Percentiles rank a stretch among this genome's conserved stretches.
phyloP scores from a whole-genome alignment of 257 asterid genomes.

The Salvia splendens region DNA sequence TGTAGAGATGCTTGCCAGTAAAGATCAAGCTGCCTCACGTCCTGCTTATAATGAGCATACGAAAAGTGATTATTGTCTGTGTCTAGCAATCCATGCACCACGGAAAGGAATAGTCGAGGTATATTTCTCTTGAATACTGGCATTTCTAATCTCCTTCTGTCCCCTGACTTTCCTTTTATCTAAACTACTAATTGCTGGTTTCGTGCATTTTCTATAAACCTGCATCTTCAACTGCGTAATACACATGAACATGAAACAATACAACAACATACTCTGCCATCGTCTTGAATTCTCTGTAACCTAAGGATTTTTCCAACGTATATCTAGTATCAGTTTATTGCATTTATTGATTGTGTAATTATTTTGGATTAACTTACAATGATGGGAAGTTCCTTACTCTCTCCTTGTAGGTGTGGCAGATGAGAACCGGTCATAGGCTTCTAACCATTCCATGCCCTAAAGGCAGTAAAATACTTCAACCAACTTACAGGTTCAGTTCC shows the following conservation, averaged over 20 bases:
- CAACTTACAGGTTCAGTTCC: constrained; percentile 80
- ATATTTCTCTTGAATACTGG: constrained; percentile 25
- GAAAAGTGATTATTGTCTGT: constrained; percentile 85
- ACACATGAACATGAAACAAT: background rate
- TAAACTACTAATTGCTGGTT: background rate
- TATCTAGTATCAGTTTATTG: background rate
- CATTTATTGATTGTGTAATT: constrained; percentile 15
- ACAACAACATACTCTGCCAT: background rate
- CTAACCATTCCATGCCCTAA: constrained; percentile 82
- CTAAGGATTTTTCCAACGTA: background rate
- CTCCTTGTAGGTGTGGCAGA: constrained; percentile 84
- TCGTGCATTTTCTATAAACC: background rate
- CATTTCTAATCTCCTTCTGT: background rate
- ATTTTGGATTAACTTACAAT: constrained; percentile 9
- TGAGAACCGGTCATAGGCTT: constrained; percentile 94
- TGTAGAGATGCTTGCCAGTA: constrained; percentile 84
- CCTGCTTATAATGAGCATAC: constrained; percentile 43
- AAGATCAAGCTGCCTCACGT: constrained; percentile 44
- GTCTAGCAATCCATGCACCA: constrained; percentile 97
- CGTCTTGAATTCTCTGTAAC: background rate
- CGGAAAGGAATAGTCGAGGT: constrained; percentile 97
- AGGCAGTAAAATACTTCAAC: constrained; percentile 90
- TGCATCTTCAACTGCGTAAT: background rate
- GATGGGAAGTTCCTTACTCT: constrained; percentile 8
- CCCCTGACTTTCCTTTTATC: background rate